A percentile compares a stretch with the other conserved stretches of the same genome.
Conservation (phyloP, 176 grass and related monocot genomes). For the Paspalum notatum region DNA sequence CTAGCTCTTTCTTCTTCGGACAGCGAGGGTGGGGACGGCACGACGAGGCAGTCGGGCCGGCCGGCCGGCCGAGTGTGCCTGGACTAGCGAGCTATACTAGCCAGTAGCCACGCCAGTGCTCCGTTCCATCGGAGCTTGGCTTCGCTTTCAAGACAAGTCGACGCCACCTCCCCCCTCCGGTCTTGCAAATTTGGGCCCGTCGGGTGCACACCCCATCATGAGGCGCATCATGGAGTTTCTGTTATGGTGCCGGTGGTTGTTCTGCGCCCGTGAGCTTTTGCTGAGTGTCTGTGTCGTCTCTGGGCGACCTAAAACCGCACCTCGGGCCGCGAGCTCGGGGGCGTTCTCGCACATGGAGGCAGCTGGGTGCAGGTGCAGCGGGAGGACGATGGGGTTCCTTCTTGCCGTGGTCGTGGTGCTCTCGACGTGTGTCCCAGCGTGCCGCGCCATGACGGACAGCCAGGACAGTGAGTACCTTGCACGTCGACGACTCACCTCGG, state of each 20-base stretch:
- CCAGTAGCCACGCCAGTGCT: neutral
- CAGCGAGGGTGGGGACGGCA: neutral
- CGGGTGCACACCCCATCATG: slow-evolving; percentile 65
- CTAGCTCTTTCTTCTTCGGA: slow-evolving; percentile 9
- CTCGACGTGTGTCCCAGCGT: slow-evolving; percentile 35
- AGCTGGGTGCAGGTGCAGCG: neutral
- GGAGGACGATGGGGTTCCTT: neutral
- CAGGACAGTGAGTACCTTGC: slow-evolving; percentile 70
- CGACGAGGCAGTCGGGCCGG: neutral
- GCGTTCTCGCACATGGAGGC: slow-evolving; percentile 27
- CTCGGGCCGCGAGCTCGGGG: slow-evolving; percentile 23
- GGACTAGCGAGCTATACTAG: slow-evolving; percentile 2
- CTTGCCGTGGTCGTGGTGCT: slow-evolving; percentile 45
- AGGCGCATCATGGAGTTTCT: slow-evolving; percentile 55
- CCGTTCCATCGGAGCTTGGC: slow-evolving; percentile 30
- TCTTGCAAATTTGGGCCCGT: slow-evolving; percentile 28
- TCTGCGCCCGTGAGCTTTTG: slow-evolving; percentile 47
- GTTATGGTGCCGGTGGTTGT: slow-evolving; percentile 77
- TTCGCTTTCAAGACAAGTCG: slow-evolving; percentile 77
- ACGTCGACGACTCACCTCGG: neutral
- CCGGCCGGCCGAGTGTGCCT: slow-evolving; percentile 12
- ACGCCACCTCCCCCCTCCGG: slow-evolving; percentile 18
- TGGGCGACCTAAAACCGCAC: slow-evolving; percentile 54
- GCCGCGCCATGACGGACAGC: slow-evolving; percentile 48
- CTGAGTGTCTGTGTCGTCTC: slow-evolving; percentile 32